Evolutionary conservation across 1,284 basidiomycete genomes (phyloP).

Genomic region (Ustilago shanxiensis): DNA sequence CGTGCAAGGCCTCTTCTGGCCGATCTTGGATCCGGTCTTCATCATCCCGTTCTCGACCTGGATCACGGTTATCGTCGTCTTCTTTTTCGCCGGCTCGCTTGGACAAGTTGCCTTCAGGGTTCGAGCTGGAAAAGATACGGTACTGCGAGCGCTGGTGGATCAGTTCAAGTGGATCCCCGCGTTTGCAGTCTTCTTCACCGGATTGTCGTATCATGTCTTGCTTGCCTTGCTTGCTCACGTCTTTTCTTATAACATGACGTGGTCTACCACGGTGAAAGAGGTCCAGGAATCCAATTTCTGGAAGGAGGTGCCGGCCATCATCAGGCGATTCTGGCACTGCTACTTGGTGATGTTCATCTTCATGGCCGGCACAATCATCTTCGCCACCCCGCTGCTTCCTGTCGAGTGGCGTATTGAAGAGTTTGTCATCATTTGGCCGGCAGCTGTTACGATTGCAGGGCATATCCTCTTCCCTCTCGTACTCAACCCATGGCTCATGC

Average conservation of each 20-base stretch:
- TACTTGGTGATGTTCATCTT: slow-evolving; percentile 76
- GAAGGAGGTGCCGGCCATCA: slow-evolving; percentile 79
- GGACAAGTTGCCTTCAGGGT: slow-evolving; percentile 81
- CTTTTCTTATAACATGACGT: slow-evolving; percentile 71
- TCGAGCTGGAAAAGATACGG: slow-evolving; percentile 77
- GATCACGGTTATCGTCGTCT: slow-evolving; percentile 81
- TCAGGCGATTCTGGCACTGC: slow-evolving; percentile 67
- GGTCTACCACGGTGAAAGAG: slow-evolving; percentile 71
- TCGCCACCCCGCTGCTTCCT: slow-evolving; percentile 73
- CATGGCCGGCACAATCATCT: slow-evolving; percentile 69
- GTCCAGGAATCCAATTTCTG: too few species aligned
- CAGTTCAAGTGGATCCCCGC: slow-evolving; percentile 82
- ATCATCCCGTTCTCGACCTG: slow-evolving; percentile 77
- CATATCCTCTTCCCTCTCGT: slow-evolving; percentile 58
- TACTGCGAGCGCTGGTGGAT: slow-evolving; percentile 75
- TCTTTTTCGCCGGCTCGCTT: slow-evolving; percentile 80
- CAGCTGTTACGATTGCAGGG: slow-evolving; percentile 3
- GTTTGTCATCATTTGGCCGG: slow-evolving; percentile 46
- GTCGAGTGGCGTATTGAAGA: slow-evolving; percentile 74
- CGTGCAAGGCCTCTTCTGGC: slow-evolving; percentile 77
- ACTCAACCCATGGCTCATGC: too few species aligned
- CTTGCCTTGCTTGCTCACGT: slow-evolving; percentile 74
- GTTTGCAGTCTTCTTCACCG: slow-evolving; percentile 56
- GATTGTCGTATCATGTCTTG: slow-evolving; percentile 72
- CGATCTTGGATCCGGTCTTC: slow-evolving; percentile 78